Evolutionary conservation across 495 filamentous ascomycete species (phyloP).

Genomic region (Bacidia gigantensis): DNA sequence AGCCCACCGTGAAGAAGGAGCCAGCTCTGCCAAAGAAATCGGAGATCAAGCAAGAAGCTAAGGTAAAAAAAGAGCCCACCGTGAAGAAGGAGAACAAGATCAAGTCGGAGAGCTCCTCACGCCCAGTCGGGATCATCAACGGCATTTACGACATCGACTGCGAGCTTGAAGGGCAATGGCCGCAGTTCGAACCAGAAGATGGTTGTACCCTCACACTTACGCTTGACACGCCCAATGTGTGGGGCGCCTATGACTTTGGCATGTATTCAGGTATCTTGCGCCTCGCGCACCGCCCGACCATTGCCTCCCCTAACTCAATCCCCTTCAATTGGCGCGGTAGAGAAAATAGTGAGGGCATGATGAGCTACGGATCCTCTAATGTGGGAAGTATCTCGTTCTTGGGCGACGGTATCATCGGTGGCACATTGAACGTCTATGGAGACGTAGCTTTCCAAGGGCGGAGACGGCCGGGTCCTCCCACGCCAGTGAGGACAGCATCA

Average conservation of each 20-base stretch:
- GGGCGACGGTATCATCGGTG: constrained; percentile 10
- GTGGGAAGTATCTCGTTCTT: constrained; percentile 2
- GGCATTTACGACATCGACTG: constrained; percentile 30
- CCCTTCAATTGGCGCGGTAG: constrained; percentile 13
- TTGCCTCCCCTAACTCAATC: neutral
- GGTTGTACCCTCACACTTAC: constrained; percentile 10
- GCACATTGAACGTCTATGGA: constrained; percentile 12
- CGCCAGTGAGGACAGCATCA: neutral
- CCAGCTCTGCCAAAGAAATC: too few relatives aligned
- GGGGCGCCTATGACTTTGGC: constrained; percentile 20
- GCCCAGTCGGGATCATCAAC: constrained; percentile 29
- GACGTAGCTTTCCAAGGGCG: constrained; percentile 4
- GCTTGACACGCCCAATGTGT: constrained; percentile 15
- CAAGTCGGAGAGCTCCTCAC: neutral
- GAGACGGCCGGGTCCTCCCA: constrained; percentile 1
- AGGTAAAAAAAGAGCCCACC: constrained; percentile 14
- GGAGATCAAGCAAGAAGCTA: constrained; percentile 14
- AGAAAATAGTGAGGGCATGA: constrained; percentile 14
- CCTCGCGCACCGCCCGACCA: constrained; percentile 9
- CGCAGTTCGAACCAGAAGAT: neutral
- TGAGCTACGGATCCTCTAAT: constrained; percentile 12
- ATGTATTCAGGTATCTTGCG: constrained; percentile 16
- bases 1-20: constrained; percentile 13
- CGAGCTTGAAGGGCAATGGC: constrained; percentile 9
- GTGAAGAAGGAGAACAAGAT: constrained; percentile 6